Evolutionary conservation across 306 rosid genomes (phyloP).

Genomic region (Dryas drummondii): DNA sequence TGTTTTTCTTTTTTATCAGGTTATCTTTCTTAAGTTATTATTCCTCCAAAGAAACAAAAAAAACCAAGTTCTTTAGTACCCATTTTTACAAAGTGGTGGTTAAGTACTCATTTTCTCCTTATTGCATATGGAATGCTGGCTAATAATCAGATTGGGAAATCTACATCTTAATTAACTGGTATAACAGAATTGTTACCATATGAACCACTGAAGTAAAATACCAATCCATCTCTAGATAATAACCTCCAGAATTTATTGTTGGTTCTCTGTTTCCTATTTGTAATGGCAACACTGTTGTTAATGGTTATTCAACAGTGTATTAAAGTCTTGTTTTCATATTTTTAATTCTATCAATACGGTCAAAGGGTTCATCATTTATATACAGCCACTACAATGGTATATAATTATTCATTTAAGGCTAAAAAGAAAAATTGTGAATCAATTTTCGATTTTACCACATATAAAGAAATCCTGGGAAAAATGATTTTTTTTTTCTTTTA

Average conservation of each 20-base stretch:
- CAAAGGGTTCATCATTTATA: too few species aligned
- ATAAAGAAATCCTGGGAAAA: too few species aligned
- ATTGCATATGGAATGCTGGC: background rate
- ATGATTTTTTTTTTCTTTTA: too few species aligned
- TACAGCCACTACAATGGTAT: too few species aligned
- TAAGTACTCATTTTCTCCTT: constrained; percentile 2
- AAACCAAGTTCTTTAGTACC: background rate
- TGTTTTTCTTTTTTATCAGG: background rate
- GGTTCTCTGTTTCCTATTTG: background rate
- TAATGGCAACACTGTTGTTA: background rate
- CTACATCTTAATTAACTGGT: background rate
- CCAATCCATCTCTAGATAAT: background rate
- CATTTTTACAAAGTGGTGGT: background rate
- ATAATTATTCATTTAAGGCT: too few species aligned
- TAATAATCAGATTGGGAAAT: background rate
- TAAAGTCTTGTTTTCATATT: background rate
- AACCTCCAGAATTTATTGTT: background rate
- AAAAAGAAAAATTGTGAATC: too few species aligned
- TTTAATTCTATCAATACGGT: background rate
- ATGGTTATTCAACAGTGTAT: background rate
- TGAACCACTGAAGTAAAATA: background rate
- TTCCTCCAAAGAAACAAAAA: background rate
- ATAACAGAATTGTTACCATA: constrained; percentile 1
- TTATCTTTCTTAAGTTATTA: background rate
- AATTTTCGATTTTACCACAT: too few species aligned